Conservation (phyloP, 306 rosid genomes). For the Sindora glabra region DNA sequence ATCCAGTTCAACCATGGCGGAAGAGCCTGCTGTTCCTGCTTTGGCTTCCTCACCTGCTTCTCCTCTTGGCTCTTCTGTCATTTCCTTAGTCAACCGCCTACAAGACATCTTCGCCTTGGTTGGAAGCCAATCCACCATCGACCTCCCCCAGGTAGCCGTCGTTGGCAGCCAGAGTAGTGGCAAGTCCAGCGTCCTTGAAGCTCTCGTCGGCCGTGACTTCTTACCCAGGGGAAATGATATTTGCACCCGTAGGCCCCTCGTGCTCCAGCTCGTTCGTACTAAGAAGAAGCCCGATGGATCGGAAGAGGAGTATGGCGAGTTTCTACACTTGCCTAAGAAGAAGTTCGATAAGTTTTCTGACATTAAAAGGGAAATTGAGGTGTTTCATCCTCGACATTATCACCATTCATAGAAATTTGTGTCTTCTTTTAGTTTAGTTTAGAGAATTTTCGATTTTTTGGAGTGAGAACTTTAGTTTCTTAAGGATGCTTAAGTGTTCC, state of each 20-base stretch:
- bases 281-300: conserved; percentile 47
- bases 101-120: conserved; percentile 92
- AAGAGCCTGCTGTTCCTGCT: conserved; percentile 41
- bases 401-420: not conserved
- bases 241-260: conserved; percentile 89
- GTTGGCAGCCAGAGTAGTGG: conserved; percentile 99
- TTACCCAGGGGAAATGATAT: conserved; percentile 89
- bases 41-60: conserved; percentile 28
- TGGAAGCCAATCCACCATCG: conserved; percentile 84
- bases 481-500: too few species aligned
- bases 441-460: too few species aligned
- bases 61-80: conserved; percentile 76
- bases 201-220: conserved; percentile 95
- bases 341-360: conserved; percentile 73
- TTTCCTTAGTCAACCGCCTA: conserved; percentile 83
- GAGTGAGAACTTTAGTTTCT: too few species aligned
- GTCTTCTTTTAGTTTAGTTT: too few species aligned
- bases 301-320: conserved; percentile 90
- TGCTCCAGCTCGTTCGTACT: conserved; percentile 87
- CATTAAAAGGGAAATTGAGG: conserved; percentile 94
- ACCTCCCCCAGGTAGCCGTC: conserved; percentile 96
- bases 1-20: conserved; percentile 61
- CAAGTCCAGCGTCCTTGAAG: conserved; percentile 95
- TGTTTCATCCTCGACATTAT: not conserved
- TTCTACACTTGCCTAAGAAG: conserved; percentile 76